Evolutionary conservation across 768 basidiomycete genomes (phyloP).

Genomic region (Mycena filopes): DNA sequence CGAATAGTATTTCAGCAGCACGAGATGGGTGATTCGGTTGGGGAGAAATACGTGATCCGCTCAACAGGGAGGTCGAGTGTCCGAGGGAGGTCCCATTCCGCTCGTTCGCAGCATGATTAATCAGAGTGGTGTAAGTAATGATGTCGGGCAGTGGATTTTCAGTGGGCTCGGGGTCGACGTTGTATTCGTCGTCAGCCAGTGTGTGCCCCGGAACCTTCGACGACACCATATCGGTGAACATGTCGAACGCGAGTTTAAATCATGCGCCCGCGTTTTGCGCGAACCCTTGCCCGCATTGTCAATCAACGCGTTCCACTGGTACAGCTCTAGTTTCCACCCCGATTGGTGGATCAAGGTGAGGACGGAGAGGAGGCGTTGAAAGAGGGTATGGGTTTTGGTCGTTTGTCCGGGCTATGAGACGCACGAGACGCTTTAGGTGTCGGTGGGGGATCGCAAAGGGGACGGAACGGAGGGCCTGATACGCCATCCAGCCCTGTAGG

Average conservation of each 20-base stretch:
- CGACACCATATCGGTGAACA: conserved; percentile 70
- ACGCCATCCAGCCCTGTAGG: conserved; percentile 56
- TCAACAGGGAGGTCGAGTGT: conserved; percentile 65
- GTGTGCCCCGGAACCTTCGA: conserved; percentile 54
- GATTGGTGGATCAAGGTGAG: conserved; percentile 63
- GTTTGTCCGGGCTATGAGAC: conserved; percentile 63
- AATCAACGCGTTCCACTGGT: conserved; percentile 84
- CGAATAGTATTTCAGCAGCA: conserved; percentile 67
- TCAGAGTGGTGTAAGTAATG: conserved; percentile 74
- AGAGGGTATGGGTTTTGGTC: conserved; percentile 69
- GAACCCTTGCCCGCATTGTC: conserved; percentile 73
- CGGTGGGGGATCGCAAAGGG: conserved; percentile 30
- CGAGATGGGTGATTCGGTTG: conserved; percentile 70
- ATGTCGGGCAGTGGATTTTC: conserved; percentile 62
- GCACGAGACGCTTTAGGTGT: conserved; percentile 70
- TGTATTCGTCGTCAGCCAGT: conserved; percentile 30
- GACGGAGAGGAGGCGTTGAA: conserved; percentile 76
- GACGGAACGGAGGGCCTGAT: conserved; percentile 45
- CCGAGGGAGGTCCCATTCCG: conserved; percentile 52
- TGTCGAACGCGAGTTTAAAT: conserved; percentile 70
- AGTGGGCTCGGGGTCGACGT: conserved; percentile 21
- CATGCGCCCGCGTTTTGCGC: conserved; percentile 64
- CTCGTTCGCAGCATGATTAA: conserved; percentile 71
- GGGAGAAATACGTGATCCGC: conserved; percentile 63
- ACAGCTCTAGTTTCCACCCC: conserved; percentile 65